Conservation (phyloP, 139 green algal genomes). For the Micractinium conductrix region DNA sequence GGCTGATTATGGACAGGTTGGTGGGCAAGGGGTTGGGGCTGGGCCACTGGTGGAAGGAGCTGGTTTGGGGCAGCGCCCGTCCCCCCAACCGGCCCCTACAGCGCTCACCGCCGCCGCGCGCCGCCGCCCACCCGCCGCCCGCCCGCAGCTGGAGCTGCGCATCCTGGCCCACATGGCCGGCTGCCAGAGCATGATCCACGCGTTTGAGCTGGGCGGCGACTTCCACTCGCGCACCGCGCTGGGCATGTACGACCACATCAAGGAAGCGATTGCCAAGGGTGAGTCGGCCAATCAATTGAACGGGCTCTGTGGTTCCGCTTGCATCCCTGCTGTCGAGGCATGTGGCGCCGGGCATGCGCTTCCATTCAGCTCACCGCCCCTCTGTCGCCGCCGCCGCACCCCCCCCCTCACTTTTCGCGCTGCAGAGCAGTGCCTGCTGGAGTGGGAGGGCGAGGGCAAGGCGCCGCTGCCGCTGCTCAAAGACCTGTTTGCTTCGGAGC, state of each 20-base stretch:
- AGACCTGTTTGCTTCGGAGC: slow-evolving; percentile 83
- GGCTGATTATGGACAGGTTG: slow-evolving; percentile 97
- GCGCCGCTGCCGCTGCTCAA: slow-evolving; percentile 84
- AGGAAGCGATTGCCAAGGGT: slow-evolving; percentile 78
- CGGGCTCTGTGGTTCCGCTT: too few species aligned
- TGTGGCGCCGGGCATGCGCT: neutral
- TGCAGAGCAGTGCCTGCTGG: slow-evolving; percentile 69
- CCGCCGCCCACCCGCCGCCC: too few species aligned
- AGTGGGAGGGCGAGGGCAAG: slow-evolving; percentile 67
- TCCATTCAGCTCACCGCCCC: neutral
- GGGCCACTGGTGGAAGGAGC: too few species aligned
- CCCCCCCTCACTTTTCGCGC: neutral
- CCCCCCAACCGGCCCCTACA: too few species aligned
- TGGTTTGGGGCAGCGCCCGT: too few species aligned
- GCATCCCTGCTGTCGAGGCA: neutral
- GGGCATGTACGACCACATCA: slow-evolving; percentile 98
- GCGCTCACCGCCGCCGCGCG: too few species aligned
- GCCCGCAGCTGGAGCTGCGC: slow-evolving; percentile 98
- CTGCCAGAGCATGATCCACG: slow-evolving; percentile 87
- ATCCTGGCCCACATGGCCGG: slow-evolving; percentile 95
- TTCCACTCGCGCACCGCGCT: slow-evolving; percentile 96
- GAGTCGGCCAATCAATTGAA: slow-evolving; percentile 56
- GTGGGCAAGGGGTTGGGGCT: too few species aligned
- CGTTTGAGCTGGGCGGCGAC: slow-evolving; percentile 94
- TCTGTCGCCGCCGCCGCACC: neutral